A percentile compares a stretch with the other conserved stretches of the same genome.
Evolutionary conservation across 169 alveolate genomes (phyloP).

Genomic region (Perkinsus marinus): DNA sequence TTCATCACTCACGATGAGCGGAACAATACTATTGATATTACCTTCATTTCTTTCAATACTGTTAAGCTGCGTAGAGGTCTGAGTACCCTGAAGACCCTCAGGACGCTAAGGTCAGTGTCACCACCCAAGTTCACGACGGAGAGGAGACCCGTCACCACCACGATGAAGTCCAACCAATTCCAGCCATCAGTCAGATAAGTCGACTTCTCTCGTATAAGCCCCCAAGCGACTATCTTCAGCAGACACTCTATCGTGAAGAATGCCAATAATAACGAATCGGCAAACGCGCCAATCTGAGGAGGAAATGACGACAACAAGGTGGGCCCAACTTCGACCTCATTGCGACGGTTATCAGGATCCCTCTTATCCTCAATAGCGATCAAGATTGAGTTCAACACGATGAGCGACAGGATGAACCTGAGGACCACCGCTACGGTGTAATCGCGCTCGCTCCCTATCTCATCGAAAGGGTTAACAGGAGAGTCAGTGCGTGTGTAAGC

Average conservation of each 20-base stretch:
- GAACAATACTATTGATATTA: not conserved
- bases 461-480: no score
- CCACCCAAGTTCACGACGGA: not conserved
- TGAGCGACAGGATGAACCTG: not conserved
- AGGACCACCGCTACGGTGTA: no score
- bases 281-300: not conserved
- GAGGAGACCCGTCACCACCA: constrained; percentile 27
- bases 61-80: constrained; percentile 43
- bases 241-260: not conserved
- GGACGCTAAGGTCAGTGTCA: constrained; percentile 18
- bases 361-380: not conserved
- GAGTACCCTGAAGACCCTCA: constrained; percentile 37
- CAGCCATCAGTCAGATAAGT: constrained; percentile 48
- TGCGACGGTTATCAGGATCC: not conserved
- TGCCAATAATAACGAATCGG: not conserved
- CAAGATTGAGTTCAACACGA: not conserved
- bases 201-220: constrained; percentile 18
- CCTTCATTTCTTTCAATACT: constrained; percentile 36
- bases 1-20: no score
- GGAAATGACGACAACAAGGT: not conserved
- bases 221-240: constrained; percentile 14
- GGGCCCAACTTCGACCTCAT: not conserved
- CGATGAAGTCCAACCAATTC: constrained; percentile 51
- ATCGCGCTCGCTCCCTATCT: no score
- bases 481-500: no score